Evolutionary conservation across 2,329 filamentous ascomycete genomes (phyloP), one percentile per base, ranked within the genome.

Genomic region (Lecanicillium sp.): DNA sequence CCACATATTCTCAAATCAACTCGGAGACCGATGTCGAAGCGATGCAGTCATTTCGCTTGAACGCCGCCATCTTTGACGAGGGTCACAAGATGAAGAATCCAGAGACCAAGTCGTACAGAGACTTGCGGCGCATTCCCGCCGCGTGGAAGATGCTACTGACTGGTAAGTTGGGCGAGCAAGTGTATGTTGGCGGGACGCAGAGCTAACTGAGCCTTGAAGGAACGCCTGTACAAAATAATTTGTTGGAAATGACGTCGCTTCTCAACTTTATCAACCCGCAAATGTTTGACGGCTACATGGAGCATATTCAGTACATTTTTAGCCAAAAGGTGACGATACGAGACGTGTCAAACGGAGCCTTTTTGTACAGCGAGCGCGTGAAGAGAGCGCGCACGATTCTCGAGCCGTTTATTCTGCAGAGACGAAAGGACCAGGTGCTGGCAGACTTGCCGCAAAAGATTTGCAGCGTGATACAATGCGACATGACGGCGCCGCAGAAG

Each of bases 341-440:
- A 28, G 84, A 89, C 50, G 76, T 83, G 8, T 77, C 82, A 41
- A 81, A 96, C 55, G 85, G 85, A 17, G 84, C 87, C 2, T 74
- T 97, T 10, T 67, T 98, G 2, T 94, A 92, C 17, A 82, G 79
- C 32, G 87, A 95, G 57, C 82, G 92, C 30, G 92, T 97, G 41
- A 77, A 79, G 41, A 77, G 89, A 32, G 92, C 92, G 3, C 81
- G 89, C 39, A 87, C 84, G 1, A 98, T 98, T 69, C 78, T 98
- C 53, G 87, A 89, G 17, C 92, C 92, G 0, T 98, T 98, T 56
- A 92, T 98, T 39, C 68, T 98, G 3, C 87, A 94, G 46, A 78
- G 92, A 7, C 90, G 92, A 64, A 98, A 98, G 65, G 79, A 86
- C 35, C 88, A 97, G 53, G 89, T 96, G 8, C 72, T 97, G n/a